A percentile compares a stretch with the other conserved stretches of the same genome.
Conservation (phyloP, 2,329 filamentous ascomycete genomes). For the Stromatinia cepivora region DNA sequence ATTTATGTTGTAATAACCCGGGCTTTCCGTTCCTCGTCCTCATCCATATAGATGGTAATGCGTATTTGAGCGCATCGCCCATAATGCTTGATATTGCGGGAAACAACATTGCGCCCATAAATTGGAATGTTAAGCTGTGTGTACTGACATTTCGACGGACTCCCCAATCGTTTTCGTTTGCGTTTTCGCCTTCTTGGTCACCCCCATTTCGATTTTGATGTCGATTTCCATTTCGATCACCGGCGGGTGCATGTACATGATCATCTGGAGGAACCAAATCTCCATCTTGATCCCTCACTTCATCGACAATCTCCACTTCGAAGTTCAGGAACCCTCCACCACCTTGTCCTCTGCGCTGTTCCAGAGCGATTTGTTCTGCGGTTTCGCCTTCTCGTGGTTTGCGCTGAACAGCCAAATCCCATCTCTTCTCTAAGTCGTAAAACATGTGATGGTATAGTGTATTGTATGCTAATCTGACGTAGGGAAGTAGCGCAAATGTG, state of each 20-base stretch:
- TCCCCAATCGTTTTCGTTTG: slow-evolving; percentile 28
- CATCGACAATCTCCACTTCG: slow-evolving; percentile 30
- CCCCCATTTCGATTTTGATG: not conserved
- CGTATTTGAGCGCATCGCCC: slow-evolving; percentile 70
- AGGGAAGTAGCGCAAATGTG: slow-evolving; percentile 65
- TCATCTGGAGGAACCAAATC: not conserved
- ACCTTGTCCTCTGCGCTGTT: slow-evolving; percentile 40
- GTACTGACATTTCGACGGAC: slow-evolving; percentile 46
- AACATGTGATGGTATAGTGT: slow-evolving; percentile 51
- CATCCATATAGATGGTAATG: slow-evolving; percentile 70
- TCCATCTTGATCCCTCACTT: slow-evolving; percentile 23
- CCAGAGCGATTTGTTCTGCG: slow-evolving; percentile 41
- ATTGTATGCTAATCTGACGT: slow-evolving; percentile 64
- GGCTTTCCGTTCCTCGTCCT: slow-evolving; percentile 6
- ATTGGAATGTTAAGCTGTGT: slow-evolving; percentile 56
- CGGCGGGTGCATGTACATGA: not conserved
- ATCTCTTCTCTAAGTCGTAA: slow-evolving; percentile 36
- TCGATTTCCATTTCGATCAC: slow-evolving; percentile 6
- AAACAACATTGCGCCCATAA: slow-evolving; percentile 73
- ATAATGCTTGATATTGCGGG: slow-evolving; percentile 77
- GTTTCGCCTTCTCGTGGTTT: slow-evolving; percentile 41
- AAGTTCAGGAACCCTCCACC: slow-evolving; percentile 37
- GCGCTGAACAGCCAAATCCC: slow-evolving; percentile 40
- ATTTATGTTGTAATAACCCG: slow-evolving; percentile 72
- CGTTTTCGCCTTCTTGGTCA: not conserved